These are phyloP conservation scores for Rubia yunnanensis DNA, from an alignment of 257 asterid genomes.

Conservation along the genomic window DNA sequence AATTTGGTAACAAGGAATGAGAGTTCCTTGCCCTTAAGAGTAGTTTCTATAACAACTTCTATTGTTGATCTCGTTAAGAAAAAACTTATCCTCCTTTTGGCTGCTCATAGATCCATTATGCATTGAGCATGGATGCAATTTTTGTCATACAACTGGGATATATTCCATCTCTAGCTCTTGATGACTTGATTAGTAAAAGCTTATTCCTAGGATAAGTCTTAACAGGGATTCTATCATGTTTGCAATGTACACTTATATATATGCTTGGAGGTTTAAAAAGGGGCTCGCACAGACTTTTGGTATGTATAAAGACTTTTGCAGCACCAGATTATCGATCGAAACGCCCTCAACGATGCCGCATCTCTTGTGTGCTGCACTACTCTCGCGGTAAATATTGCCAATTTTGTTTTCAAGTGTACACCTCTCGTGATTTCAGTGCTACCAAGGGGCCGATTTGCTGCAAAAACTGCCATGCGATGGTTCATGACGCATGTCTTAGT, in stretches of 20 bases:
- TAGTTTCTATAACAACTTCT: conserved; percentile 36
- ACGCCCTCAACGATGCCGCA: too few relatives aligned
- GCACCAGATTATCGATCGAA: too few relatives aligned
- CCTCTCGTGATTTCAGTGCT: too few relatives aligned
- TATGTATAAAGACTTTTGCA: too few relatives aligned
- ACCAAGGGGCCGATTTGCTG: too few relatives aligned
- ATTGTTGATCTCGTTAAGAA: conserved; percentile 21
- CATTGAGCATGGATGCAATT: conserved; percentile 42
- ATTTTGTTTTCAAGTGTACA: too few relatives aligned
- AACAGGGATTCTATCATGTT: conserved; percentile 26
- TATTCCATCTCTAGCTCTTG: conserved; percentile 19
- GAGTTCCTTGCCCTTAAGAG: conserved; percentile 57
- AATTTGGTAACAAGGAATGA: conserved; percentile 96
- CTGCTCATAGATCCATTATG: conserved; percentile 32
- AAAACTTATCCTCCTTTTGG: conserved; percentile 26
- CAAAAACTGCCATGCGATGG: too few relatives aligned
- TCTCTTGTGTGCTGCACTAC: too few relatives aligned
- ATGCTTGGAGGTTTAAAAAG: background rate
- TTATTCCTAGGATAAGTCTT: conserved; percentile 40
- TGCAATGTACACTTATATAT: conserved; percentile 51
- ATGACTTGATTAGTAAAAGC: conserved; percentile 33
- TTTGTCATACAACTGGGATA: conserved; percentile 24
- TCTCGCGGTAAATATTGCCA: too few relatives aligned
- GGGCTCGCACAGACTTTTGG: too few relatives aligned
- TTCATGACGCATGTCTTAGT: too few relatives aligned